phyloP scores from a whole-genome alignment of 805 yeast species.

The Naumovozyma baii region DNA sequence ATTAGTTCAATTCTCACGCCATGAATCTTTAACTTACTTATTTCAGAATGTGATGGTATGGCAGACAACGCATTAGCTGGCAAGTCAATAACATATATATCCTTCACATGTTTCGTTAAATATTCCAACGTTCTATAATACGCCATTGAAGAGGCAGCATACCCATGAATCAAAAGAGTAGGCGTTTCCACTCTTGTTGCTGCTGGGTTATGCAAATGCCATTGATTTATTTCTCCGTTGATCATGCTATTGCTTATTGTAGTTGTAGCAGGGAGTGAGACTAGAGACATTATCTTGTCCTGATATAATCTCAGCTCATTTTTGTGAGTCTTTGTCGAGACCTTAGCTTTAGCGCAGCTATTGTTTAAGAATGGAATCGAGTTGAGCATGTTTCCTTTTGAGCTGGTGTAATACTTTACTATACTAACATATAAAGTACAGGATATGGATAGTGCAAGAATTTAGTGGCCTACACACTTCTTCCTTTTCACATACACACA shows the following conservation, averaged over 20 bases:
- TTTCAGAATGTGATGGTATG: slow-evolving; percentile 30
- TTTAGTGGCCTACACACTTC: too few relatives aligned
- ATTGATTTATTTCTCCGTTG: slow-evolving; percentile 22
- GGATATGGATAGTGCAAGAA: too few relatives aligned
- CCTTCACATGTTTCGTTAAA: slow-evolving; percentile 39
- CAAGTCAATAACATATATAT: slow-evolving; percentile 59
- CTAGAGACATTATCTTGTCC: slow-evolving; percentile 16
- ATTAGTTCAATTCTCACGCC: slow-evolving; percentile 4
- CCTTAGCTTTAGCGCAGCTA: neutral
- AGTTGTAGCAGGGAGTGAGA: slow-evolving; percentile 5
- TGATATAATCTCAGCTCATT: slow-evolving; percentile 15
- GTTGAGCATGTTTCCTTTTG: neutral
- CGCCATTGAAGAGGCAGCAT: slow-evolving; percentile 84
- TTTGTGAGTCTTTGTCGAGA: neutral
- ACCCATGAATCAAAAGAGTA: slow-evolving; percentile 71
- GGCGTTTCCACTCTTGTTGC: slow-evolving; percentile 22
- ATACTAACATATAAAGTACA: too few relatives aligned
- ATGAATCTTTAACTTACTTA: slow-evolving; percentile 2
- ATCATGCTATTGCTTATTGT: slow-evolving; percentile 12
- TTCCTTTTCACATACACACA: too few relatives aligned
- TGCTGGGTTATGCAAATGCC: slow-evolving; percentile 24
- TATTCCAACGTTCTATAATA: slow-evolving; percentile 60
- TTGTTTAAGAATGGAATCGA: neutral
- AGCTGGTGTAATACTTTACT: too few relatives aligned
- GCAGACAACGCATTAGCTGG: slow-evolving; percentile 64